Evolutionary conservation across 768 basidiomycete genomes (phyloP), one percentile per base, ranked within the genome.

Genomic region (Termitomyces sp.): DNA sequence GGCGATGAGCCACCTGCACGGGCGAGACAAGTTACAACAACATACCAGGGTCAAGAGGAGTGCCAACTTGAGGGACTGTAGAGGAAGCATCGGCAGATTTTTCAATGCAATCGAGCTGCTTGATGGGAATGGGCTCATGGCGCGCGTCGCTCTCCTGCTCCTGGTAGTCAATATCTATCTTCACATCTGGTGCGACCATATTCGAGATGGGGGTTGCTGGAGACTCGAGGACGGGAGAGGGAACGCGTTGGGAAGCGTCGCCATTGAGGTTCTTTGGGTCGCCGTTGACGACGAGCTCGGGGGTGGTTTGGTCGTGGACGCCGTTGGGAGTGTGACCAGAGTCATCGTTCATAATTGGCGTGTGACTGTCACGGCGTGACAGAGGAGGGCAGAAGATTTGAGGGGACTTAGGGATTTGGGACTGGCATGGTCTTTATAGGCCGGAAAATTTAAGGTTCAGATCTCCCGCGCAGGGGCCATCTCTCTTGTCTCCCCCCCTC

Each of bases 361-460:
- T 77, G 87, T 87, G 84, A 88, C 85, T 63, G 86, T 88, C 84
- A 87, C 84, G 65, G 77, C 70, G 81, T 83, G 78, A 82, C 81
- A 65, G 59, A 66, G 69, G 73, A 73, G 73, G 70, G 70, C 71
- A 77, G 78, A 78, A 79, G 79, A 82, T 82, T 85, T 84, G 84
- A 83, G 78, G 81, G 80, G 83, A 82, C 75, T 81, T 80, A 84
- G 84, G 82, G 79, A 79, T 80, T 77, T 72, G 75, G 78, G 76
- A 75, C 73, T 76, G 75, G 75, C 79, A 82, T 81, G 78, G 84
- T 82, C 85, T 86, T 88, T 88, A 88, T 88, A 88, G 82, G 77
- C 78, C 75, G 74, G 71, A 74, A 75, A 80, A 88, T 79, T 84
- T 87, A 87, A 88, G 84, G 85, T 88, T 88, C 85, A 76, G 83